phyloP scores from a whole-genome alignment of 805 yeast species.

The Metschnikowia peoriensis region DNA sequence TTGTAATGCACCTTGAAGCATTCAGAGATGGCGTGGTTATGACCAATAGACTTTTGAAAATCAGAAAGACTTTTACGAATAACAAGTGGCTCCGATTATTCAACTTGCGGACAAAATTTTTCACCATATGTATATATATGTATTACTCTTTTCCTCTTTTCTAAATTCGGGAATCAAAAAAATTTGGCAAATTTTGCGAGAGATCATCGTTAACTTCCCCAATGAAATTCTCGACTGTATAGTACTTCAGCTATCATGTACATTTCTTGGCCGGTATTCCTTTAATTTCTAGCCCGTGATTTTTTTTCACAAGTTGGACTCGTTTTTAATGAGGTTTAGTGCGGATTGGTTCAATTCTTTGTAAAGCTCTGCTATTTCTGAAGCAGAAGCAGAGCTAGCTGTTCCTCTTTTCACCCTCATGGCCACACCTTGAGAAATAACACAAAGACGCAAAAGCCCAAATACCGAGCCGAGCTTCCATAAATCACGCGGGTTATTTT shows the following conservation, averaged over 20 bases:
- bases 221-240: too few relatives aligned
- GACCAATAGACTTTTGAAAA: too few relatives aligned
- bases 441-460: constrained; percentile 53
- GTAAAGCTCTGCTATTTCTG: constrained; percentile 35
- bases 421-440: constrained; percentile 62
- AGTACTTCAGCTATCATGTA: neutral
- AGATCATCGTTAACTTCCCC: too few relatives aligned
- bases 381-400: constrained; percentile 54
- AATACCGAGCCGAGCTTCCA: constrained; percentile 58
- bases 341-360: constrained; percentile 33
- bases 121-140: too few relatives aligned
- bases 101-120: too few relatives aligned
- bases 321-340: constrained; percentile 9
- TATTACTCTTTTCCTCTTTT: too few relatives aligned
- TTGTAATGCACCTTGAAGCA: too few relatives aligned
- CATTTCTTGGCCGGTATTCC: neutral
- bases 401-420: constrained; percentile 52
- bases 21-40: too few relatives aligned
- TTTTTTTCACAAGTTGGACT: constrained; percentile 6
- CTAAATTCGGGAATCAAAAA: too few relatives aligned
- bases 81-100: too few relatives aligned
- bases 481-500: constrained; percentile 42
- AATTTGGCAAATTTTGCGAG: too few relatives aligned
- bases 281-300: neutral
- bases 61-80: too few relatives aligned